Base-by-base conservation (phyloP, 805 yeast species). In the Hanseniaspora valbyensis region DNA sequence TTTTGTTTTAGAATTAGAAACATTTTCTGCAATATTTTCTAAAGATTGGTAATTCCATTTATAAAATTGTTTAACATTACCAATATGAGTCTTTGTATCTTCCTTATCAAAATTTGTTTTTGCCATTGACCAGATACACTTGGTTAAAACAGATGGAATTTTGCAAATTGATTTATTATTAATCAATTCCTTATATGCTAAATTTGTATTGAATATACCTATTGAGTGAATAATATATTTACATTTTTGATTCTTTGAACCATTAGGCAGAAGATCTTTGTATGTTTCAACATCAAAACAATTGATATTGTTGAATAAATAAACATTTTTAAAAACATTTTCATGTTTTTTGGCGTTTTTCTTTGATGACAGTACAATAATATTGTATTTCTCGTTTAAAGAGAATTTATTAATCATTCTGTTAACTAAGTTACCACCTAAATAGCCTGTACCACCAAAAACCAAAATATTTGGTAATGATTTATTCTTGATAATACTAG, bases 361-460 rank as follows among this genome's bases (percentile, higher is more conserved):
- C 19, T 26, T 48, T 22, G 51, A 38, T 19, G 85, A 76, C n/a
- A 85, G 65, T 0, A 94, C 76, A 0, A 80, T 71, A 4, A 88
- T 95, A 10, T 73, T 62, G 62, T 71, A 77, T 0, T 94, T 94
- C 18, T 75, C 63, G 21, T 63, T 66, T 1, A 83, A 64, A 0
- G 83, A 94, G 2, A 73, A 71, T 60, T 80, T 48, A 22, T 25
- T 33, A 4, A 48, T 32, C 44, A 48, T 39, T 21, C 37, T 39
- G 3, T 18, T 81, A 60, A 94, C 84, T 8, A 89, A 78, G 30
- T 80, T 68, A 52, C 69, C 71, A 12, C 95, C 88, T 53, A 89
- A 63, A 60, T 85, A 85, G 8, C 96, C 96, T 56, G 77, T 78
- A 0, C 96, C 96, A 16, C 97, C 97, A 59, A 88, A 77, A 0